Evolutionary conservation across 2,329 filamentous ascomycete species (phyloP), one percentile per base, ranked within the genome.

Genomic region (Fusarium gaditjirri): DNA sequence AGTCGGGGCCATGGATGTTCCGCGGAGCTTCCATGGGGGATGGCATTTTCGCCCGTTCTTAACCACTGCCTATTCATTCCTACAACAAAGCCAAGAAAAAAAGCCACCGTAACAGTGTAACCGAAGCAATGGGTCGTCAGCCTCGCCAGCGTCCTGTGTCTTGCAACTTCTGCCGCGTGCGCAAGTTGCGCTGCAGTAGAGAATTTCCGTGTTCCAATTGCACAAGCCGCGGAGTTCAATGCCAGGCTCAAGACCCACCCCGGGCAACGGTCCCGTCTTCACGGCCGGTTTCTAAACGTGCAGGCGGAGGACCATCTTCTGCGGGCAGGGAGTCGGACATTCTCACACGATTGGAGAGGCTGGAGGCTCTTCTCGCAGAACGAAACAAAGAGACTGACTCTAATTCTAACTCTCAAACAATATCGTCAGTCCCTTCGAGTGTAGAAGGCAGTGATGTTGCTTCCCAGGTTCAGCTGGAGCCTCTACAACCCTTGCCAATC

Each of bases 151-250:
- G 80, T 19, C 79, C 80, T 41, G 75, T 81, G 42, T 81, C 80
- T 41, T 81, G 80, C 55, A 76, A 79, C 60, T 76, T 81, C 57
- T 81, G 80, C 66, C 75, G 80, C 58, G 72, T 77, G 53, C 80
- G 79, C 61, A 82, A 82, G 73, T 66, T 82, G 46, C 77, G 80
- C 42, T 82, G 80, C 72, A 82, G 80, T 59, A 78, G 80, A 43
- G 73, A 78, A 52, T 81, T 81, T 55, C 80, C 80, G 6, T 82
- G 80, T 66, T 76, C 77, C 53, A 82, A 82, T 74, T 82, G 80
- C 68, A 79, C 78, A 53, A 78, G 76, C 65, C 79, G 80, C 69
- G 80, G 80, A 67, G 71, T 81, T 29, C 68, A 71, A 25, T 82
- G 80, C 69, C 77, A 75, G 33, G 57, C 71, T 21, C 70, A 68